Evolutionary conservation across 257 asterid species (phyloP).

Genomic region (Forsythia suspensa): DNA sequence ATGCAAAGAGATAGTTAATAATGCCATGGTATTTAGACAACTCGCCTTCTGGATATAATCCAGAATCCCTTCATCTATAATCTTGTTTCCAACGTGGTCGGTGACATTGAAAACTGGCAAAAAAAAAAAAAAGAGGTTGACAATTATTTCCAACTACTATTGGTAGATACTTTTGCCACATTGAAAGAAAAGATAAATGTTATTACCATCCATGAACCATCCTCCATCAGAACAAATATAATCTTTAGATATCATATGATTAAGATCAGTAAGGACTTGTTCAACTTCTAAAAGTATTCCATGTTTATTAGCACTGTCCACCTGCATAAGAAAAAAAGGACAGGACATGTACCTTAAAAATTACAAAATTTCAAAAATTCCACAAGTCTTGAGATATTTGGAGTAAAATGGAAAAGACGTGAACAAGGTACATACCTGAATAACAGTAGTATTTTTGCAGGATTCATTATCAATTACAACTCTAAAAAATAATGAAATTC

Average conservation of each 20-base stretch:
- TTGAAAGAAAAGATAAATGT: not conserved
- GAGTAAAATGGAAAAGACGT: constrained; percentile 11
- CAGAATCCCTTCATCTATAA: constrained; percentile 72
- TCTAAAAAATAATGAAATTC: constrained; percentile 38
- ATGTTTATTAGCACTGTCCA: constrained; percentile 92
- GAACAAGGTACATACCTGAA: constrained; percentile 52
- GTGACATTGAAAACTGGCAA: constrained; percentile 86
- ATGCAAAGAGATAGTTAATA: constrained; percentile 11
- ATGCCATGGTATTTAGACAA: constrained; percentile 17
- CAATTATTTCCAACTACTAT: constrained; percentile 15
- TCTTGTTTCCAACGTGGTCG: constrained; percentile 78
- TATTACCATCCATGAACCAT: constrained; percentile 98
- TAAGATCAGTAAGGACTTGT: constrained; percentile 93
- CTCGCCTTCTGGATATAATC: constrained; percentile 84
- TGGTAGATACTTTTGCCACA: not conserved
- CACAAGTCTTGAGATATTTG: not conserved
- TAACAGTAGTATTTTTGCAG: constrained; percentile 80
- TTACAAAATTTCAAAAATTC: not conserved
- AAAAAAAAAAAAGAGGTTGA: not conserved
- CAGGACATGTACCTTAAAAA: not conserved
- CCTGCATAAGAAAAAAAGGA: constrained; percentile 42
- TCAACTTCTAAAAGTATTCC: constrained; percentile 94
- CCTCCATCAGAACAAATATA: constrained; percentile 97
- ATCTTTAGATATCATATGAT: constrained; percentile 74
- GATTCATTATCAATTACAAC: constrained; percentile 91